Conservation (phyloP, 208 protist genomes). For the Spongospora subterranea region DNA sequence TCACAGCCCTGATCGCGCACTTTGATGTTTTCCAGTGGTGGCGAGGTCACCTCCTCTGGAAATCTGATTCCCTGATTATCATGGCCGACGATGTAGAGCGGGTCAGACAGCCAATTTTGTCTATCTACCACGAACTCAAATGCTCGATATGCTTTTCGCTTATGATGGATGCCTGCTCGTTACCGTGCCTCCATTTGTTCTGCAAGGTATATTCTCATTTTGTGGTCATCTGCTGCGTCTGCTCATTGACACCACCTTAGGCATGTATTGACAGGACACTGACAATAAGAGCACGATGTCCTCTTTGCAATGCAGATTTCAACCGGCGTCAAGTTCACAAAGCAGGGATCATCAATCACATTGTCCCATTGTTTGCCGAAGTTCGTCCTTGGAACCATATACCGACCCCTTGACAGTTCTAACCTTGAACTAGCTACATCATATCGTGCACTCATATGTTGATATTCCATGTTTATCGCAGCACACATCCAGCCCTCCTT, state of each 20-base stretch:
- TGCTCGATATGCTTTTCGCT: constrained; percentile 14
- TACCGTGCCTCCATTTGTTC: constrained; percentile 49
- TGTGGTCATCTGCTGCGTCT: background rate
- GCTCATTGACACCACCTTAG: background rate
- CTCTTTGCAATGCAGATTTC: background rate
- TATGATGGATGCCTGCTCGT: background rate
- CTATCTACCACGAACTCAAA: constrained; percentile 21
- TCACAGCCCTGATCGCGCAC: too few relatives aligned
- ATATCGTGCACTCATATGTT: background rate
- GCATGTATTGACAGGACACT: background rate
- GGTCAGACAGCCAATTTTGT: background rate
- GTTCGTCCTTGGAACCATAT: background rate
- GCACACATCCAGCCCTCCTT: background rate
- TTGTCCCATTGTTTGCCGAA: background rate
- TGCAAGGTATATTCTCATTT: background rate
- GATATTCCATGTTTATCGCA: background rate
- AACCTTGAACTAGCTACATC: background rate
- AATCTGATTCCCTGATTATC: too few relatives aligned
- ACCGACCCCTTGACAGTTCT: background rate
- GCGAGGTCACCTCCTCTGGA: too few relatives aligned
- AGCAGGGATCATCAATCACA: background rate
- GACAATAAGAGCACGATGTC: background rate
- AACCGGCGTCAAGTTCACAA: background rate
- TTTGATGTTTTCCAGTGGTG: too few relatives aligned
- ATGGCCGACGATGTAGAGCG: too few relatives aligned